Percentiles rank a stretch among this genome's conserved stretches.
Conservation (phyloP, 2,329 filamentous ascomycete species). For the Colletotrichum limetticola region DNA sequence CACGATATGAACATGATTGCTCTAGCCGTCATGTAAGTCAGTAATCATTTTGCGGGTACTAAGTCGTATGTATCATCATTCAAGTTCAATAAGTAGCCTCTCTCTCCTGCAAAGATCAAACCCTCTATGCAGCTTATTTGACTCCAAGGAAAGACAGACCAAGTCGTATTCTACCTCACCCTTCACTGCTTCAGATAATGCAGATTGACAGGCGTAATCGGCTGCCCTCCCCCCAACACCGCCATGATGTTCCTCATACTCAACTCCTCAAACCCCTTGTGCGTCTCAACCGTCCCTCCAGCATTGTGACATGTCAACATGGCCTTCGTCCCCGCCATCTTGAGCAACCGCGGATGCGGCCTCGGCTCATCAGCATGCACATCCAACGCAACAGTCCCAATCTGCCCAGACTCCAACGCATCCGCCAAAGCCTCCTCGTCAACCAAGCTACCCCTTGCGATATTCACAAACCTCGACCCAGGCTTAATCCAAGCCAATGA, state of each 20-base stretch:
- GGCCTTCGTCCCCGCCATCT: slow-evolving; percentile 54
- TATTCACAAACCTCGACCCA: slow-evolving; percentile 71
- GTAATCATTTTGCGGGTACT: too few relatives aligned
- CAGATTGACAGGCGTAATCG: slow-evolving; percentile 72
- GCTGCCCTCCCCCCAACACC: slow-evolving; percentile 61
- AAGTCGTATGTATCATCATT: too few relatives aligned
- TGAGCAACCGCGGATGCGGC: slow-evolving; percentile 58
- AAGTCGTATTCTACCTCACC: too few relatives aligned
- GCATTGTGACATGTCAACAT: slow-evolving; percentile 76
- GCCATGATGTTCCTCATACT: slow-evolving; percentile 75
- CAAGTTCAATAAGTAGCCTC: too few relatives aligned
- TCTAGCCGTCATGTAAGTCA: too few relatives aligned
- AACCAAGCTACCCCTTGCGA: slow-evolving; percentile 72
- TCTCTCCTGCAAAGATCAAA: too few relatives aligned
- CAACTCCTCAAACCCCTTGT: slow-evolving; percentile 73
- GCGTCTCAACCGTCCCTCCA: slow-evolving; percentile 73
- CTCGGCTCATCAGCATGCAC: slow-evolving; percentile 71
- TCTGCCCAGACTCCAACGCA: slow-evolving; percentile 62
- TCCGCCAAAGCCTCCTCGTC: slow-evolving; percentile 72
- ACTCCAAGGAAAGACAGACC: too few relatives aligned
- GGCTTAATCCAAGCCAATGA: slow-evolving; percentile 62
- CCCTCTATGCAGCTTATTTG: too few relatives aligned
- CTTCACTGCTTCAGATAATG: slow-evolving; percentile 54
- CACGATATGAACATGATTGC: too few relatives aligned
- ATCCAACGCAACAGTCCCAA: slow-evolving; percentile 69